Conservation (phyloP, 2,329 filamentous ascomycete genomes). For the Pseudonectria buxi region DNA sequence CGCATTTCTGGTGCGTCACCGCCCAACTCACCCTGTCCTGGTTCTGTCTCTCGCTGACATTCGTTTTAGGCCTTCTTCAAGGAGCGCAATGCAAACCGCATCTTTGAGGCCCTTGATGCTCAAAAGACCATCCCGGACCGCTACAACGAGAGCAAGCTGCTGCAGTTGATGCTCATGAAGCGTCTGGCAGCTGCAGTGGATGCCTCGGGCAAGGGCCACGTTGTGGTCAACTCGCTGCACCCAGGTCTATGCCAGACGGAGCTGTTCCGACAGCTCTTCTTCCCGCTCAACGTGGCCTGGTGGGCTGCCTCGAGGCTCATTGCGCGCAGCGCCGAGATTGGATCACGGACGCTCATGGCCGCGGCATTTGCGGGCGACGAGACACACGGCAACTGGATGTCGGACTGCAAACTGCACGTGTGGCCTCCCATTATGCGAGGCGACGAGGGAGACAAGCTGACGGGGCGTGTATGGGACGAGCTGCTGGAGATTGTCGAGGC, state of each 20-base stretch:
- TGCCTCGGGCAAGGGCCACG: constrained; percentile 22
- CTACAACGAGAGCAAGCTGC: constrained; percentile 26
- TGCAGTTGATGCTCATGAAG: constrained; percentile 22
- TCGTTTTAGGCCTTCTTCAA: constrained; percentile 29
- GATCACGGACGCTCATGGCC: constrained; percentile 32
- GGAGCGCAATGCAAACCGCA: constrained; percentile 22
- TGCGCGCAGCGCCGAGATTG: constrained; percentile 33
- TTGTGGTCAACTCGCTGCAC: constrained; percentile 33
- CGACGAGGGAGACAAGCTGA: constrained; percentile 29
- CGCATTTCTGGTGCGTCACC: constrained; percentile 10
- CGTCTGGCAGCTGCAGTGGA: constrained; percentile 29
- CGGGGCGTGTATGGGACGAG: constrained; percentile 35
- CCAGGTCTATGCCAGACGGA: constrained; percentile 36
- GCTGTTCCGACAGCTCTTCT: constrained; percentile 29
- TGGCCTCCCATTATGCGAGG: constrained; percentile 22
- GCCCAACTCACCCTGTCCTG: not conserved
- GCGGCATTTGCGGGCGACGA: constrained; percentile 31
- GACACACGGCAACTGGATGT: constrained; percentile 36
- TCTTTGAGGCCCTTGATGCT: constrained; percentile 28
- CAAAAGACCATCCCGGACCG: constrained; percentile 14
- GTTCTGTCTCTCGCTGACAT: no score
- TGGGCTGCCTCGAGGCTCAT: constrained; percentile 15
- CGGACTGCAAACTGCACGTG: constrained; percentile 22
- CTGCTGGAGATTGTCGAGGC: constrained; percentile 35
- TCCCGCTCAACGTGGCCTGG: constrained; percentile 20